These are phyloP conservation scores for Lipomyces starkeyi DNA, from an alignment of 805 yeast species.

Conservation along the genomic window DNA sequence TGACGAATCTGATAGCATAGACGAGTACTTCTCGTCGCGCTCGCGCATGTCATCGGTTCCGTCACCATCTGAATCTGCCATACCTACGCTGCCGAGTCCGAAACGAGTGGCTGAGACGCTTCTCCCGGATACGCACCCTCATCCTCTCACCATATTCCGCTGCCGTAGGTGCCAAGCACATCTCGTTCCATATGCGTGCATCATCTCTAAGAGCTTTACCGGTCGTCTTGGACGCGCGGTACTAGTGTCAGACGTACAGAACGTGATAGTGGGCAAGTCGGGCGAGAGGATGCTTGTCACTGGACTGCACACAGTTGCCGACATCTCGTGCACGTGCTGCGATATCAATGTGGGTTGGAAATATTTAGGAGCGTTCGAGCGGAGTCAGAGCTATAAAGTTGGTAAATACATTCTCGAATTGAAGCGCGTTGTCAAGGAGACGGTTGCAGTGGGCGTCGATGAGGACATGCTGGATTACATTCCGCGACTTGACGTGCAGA, in stretches of 20 bases:
- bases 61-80: neutral
- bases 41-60: neutral
- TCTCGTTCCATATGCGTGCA: slow-evolving; percentile 13
- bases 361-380: slow-evolving; percentile 55
- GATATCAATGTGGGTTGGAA: slow-evolving; percentile 64
- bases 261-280: slow-evolving; percentile 20
- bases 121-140: slow-evolving; percentile 13
- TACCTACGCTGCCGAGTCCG: neutral
- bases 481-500: slow-evolving; percentile 3
- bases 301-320: slow-evolving; percentile 61
- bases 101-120: slow-evolving; percentile 8
- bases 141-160: slow-evolving; percentile 22
- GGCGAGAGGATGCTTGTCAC: slow-evolving; percentile 53
- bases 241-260: slow-evolving; percentile 25
- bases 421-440: slow-evolving; percentile 26
- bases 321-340: slow-evolving; percentile 61
- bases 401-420: slow-evolving; percentile 62
- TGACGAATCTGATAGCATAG: slow-evolving; percentile 5
- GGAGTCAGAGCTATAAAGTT: slow-evolving; percentile 61
- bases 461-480: slow-evolving; percentile 8
- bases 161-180: slow-evolving; percentile 32
- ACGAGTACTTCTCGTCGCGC: neutral
- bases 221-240: slow-evolving; percentile 34
- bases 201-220: slow-evolving; percentile 30
- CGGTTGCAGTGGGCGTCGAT: slow-evolving; percentile 4